Percentiles rank a stretch among this genome's conserved stretches.
Conservation (phyloP, 176 grass and related monocot species). For the Bolboschoenus planiculmis region DNA sequence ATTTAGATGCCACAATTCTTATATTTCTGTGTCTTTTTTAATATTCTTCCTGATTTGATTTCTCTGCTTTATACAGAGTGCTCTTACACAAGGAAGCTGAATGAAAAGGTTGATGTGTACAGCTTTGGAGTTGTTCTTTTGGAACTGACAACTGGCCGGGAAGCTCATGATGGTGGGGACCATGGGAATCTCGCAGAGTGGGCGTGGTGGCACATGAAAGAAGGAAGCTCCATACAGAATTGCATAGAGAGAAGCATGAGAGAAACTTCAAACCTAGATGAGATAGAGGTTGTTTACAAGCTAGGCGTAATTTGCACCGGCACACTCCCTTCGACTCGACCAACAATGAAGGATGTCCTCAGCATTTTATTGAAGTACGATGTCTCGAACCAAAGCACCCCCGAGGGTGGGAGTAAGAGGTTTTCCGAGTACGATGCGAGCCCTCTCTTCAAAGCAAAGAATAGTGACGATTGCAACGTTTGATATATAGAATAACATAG, state of each 20-base stretch:
- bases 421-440: slow-evolving; percentile 29
- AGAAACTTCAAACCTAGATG: slow-evolving; percentile 27
- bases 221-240: slow-evolving; percentile 25
- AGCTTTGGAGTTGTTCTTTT: slow-evolving; percentile 91
- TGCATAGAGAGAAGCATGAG: slow-evolving; percentile 37
- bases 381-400: slow-evolving; percentile 9
- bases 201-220: slow-evolving; percentile 40
- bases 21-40: too few species aligned
- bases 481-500: background rate
- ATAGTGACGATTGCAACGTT: background rate
- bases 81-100: slow-evolving; percentile 51
- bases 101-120: slow-evolving; percentile 76
- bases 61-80: slow-evolving; percentile 34
- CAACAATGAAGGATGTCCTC: slow-evolving; percentile 66
- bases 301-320: slow-evolving; percentile 56
- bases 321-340: slow-evolving; percentile 38
- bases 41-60: background rate
- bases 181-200: slow-evolving; percentile 51
- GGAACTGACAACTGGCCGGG: slow-evolving; percentile 64
- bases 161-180: slow-evolving; percentile 52
- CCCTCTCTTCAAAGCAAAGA: slow-evolving; percentile 34
- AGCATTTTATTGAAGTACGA: slow-evolving; percentile 51
- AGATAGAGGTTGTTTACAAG: slow-evolving; percentile 60
- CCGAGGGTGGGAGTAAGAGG: slow-evolving; percentile 11
- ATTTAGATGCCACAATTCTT: background rate